phyloP scores from a whole-genome alignment of 805 yeast species.

The Scheffersomyces stipitis region DNA sequence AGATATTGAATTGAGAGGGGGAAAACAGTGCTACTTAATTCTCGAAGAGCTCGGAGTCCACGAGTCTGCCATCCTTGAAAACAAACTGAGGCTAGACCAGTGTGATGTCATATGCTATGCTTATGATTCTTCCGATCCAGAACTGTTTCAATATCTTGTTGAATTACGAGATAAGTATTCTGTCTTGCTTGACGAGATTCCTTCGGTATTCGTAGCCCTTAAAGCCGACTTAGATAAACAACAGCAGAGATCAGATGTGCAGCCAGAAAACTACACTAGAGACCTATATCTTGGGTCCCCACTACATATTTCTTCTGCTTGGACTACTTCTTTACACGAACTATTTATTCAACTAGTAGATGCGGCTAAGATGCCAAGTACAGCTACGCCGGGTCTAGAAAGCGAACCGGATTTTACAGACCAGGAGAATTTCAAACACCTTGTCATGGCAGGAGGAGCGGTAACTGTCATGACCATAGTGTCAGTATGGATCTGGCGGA shows the following conservation, averaged over 20 bases:
- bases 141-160: constrained; percentile 80
- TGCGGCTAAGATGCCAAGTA: constrained; percentile 77
- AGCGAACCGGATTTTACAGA: constrained; percentile 59
- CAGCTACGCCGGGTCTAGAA: constrained; percentile 69
- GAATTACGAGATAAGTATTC: constrained; percentile 62
- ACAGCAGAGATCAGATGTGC: constrained; percentile 81
- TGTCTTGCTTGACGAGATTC: constrained; percentile 60
- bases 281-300: constrained; percentile 72
- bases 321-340: constrained; percentile 87
- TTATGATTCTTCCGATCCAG: constrained; percentile 95
- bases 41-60: constrained; percentile 87
- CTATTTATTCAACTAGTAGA: constrained; percentile 84
- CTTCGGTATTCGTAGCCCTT: constrained; percentile 84
- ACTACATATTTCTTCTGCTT: constrained; percentile 82
- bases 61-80: constrained; percentile 78
- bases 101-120: constrained; percentile 91
- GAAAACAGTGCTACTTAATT: constrained; percentile 90
- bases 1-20: constrained; percentile 90
- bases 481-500: constrained; percentile 64
- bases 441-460: constrained; percentile 67
- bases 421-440: constrained; percentile 49
- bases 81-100: constrained; percentile 64
- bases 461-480: constrained; percentile 63
- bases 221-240: constrained; percentile 96
- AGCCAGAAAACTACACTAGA: constrained; percentile 85